Evolutionary conservation across 177 flowering plant species (phyloP).

Genomic region (Vitis hybrid): DNA sequence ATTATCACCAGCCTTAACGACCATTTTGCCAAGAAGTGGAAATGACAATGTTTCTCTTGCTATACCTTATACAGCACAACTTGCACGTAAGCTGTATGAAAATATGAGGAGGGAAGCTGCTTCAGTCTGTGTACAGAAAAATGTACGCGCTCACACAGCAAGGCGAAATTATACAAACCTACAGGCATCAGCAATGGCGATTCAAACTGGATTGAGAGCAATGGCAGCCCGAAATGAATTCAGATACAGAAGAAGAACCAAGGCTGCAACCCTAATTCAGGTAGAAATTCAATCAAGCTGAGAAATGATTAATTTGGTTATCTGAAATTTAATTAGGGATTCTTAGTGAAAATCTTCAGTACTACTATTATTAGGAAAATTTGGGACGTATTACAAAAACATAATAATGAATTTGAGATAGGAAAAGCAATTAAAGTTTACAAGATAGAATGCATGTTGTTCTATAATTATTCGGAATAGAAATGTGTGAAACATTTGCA

Average conservation of each 20-base stretch:
- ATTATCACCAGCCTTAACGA: background rate
- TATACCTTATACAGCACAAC: slow-evolving; percentile 39
- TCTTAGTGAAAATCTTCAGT: background rate
- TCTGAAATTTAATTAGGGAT: background rate
- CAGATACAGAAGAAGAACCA: slow-evolving; percentile 58
- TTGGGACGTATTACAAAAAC: background rate
- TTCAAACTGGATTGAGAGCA: slow-evolving; percentile 77
- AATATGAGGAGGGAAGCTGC: slow-evolving; percentile 74
- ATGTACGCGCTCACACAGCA: slow-evolving; percentile 49
- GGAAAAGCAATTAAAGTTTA: background rate
- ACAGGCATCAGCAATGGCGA: slow-evolving; percentile 49
- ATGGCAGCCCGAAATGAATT: slow-evolving; percentile 76
- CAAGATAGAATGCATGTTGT: background rate
- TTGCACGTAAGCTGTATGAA: slow-evolving; percentile 69
- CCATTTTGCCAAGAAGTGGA: background rate
- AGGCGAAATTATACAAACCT: slow-evolving; percentile 47
- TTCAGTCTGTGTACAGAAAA: slow-evolving; percentile 64
- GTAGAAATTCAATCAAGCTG: slow-evolving; percentile 21
- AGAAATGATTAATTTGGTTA: background rate
- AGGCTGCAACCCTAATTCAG: slow-evolving; percentile 74
- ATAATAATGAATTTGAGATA: background rate
- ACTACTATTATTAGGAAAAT: background rate
- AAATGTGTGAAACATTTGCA: background rate
- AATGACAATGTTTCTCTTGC: background rate
- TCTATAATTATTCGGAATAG: background rate